phyloP scores from a whole-genome alignment of 2,329 filamentous ascomycete genomes.

The Periconia sp. region DNA sequence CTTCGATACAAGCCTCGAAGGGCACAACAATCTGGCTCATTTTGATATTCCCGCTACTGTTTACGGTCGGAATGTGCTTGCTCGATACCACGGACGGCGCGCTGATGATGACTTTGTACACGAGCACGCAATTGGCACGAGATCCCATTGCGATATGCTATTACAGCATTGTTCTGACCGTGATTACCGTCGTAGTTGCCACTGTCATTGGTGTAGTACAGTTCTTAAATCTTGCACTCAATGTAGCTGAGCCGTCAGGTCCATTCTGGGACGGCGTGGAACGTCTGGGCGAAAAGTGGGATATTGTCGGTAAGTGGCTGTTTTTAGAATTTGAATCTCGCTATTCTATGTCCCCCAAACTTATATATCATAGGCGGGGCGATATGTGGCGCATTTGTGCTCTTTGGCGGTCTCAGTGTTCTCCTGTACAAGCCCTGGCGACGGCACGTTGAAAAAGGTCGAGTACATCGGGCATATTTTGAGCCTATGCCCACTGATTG shows the following conservation, averaged over 20 bases:
- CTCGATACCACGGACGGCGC: constrained; percentile 91
- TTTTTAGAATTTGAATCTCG: constrained; percentile 39
- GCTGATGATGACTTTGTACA: constrained; percentile 93
- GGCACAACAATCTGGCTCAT: constrained; percentile 95
- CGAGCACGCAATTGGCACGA: constrained; percentile 72
- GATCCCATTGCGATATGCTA: constrained; percentile 90
- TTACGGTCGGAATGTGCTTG: constrained; percentile 94
- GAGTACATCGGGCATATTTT: constrained; percentile 29
- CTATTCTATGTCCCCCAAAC: neutral
- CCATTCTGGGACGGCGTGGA: constrained; percentile 90
- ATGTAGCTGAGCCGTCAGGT: constrained; percentile 72
- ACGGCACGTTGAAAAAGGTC: constrained; percentile 53
- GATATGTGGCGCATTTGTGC: constrained; percentile 82
- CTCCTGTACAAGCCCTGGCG: constrained; percentile 81
- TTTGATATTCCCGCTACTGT: constrained; percentile 84
- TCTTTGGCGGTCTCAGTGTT: constrained; percentile 74
- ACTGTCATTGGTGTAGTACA: constrained; percentile 86
- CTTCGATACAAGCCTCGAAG: constrained; percentile 79
- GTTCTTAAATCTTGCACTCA: constrained; percentile 74
- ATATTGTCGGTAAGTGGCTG: constrained; percentile 35
- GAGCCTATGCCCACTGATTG: constrained; percentile 24
- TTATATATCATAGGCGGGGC: constrained; percentile 54
- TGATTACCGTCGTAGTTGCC: constrained; percentile 79
- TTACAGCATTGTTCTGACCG: constrained; percentile 86
- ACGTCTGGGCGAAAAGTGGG: constrained; percentile 44